Conservation (phyloP, 441 rosid genomes). For the Populus hybrid region DNA sequence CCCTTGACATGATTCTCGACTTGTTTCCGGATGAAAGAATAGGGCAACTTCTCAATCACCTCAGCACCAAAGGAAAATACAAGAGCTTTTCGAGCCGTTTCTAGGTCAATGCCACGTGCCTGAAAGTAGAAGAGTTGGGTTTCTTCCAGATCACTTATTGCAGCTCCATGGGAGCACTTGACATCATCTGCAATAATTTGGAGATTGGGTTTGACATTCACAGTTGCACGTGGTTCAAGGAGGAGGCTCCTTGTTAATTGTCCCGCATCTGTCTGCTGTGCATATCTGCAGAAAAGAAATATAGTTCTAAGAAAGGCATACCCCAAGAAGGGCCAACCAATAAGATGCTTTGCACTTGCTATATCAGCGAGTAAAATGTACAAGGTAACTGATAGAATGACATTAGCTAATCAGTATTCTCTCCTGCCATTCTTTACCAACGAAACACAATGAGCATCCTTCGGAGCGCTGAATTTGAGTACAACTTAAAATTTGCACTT, state of each 20-base stretch:
- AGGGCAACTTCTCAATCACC: constrained; percentile 55
- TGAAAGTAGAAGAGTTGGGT: constrained; percentile 81
- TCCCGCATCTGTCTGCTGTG: constrained; percentile 87
- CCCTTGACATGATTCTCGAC: constrained; percentile 54
- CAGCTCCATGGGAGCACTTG: constrained; percentile 95
- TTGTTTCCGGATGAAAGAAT: constrained; percentile 41
- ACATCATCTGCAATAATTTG: constrained; percentile 87
- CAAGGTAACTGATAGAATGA: background rate
- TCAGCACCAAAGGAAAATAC: constrained; percentile 78
- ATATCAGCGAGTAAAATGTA: background rate
- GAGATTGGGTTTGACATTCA: constrained; percentile 87
- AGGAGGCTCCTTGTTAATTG: constrained; percentile 82
- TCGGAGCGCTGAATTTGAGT: background rate
- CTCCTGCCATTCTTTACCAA: background rate
- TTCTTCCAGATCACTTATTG: constrained; percentile 85
- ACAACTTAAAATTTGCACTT: background rate
- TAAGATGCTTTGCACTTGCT: background rate
- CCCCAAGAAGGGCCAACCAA: background rate
- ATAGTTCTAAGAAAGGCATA: background rate
- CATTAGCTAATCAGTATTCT: background rate
- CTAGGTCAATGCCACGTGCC: constrained; percentile 73
- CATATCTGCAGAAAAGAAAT: constrained; percentile 43
- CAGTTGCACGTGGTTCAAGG: constrained; percentile 77
- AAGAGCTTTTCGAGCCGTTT: constrained; percentile 78
- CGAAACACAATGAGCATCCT: background rate